Base-by-base conservation (phyloP, 1,139 yeast species). In the Sugiyamaella pinicola region DNA sequence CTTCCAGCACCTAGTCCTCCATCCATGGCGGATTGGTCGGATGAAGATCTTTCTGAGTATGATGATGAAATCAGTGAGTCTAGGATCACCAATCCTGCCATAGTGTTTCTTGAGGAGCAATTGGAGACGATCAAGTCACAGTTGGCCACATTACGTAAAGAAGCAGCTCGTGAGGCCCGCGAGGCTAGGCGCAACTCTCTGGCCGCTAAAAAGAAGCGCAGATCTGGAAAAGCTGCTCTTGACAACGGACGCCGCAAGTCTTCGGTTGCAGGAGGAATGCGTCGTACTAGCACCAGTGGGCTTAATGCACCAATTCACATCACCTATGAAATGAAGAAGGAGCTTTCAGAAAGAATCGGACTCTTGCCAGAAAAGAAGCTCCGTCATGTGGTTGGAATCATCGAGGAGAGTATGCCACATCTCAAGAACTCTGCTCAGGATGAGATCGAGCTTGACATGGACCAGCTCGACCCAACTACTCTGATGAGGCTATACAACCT, bases 241-340 rank as follows among this genome's bases (percentile, higher is more conserved):
- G 45, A 31, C 13, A 29, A 29, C 18, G 39, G 45, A 4, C 22
- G 45, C 19, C 50, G 50, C n/a, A 38, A 38, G 29, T 33, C 46
- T 3, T 15, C 42, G 4, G 38, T 17, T 5, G 42, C 34, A n/a
- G 34, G 40, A n/a, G 34, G 40, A 18, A 17, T 19, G n/a, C 55
- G 58, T 12, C 48, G 60, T 10, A 28, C 54, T 12, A 53, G 57
- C 21, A 37, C 44, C 19, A 54, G 55, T 19, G 61, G 60, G 6
- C 54, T 54, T 47, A 52, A 54, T 49, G 61, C 61, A 40, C 69
- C 66, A 17, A 61, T 60, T 33, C 70, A 59, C 52, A 69, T 68
- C 55, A 88, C 97, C 0, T 93, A 88, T 68, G 98, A 91, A 67
- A 93, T 93, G 98, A 93, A 95, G 79, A 88, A 89, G 68, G 96